Conservation (phyloP, 306 rosid genomes). For the Urtica urens region DNA sequence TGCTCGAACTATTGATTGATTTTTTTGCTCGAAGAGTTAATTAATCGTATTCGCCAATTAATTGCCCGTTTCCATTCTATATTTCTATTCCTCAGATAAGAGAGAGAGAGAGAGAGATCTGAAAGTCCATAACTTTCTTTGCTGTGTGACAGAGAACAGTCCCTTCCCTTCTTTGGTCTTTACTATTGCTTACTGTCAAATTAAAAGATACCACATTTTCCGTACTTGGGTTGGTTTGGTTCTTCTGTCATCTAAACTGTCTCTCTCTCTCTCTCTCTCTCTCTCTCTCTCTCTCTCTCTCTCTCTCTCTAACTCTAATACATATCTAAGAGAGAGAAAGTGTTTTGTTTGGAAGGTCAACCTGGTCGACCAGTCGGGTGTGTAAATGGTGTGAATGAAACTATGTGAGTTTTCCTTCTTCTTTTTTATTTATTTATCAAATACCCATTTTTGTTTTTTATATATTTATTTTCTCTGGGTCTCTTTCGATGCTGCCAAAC, state of each 20-base stretch:
- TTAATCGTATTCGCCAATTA: not conserved
- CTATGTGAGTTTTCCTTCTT: slow-evolving; percentile 11
- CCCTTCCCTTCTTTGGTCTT: slow-evolving; percentile 22
- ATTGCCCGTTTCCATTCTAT: slow-evolving; percentile 15
- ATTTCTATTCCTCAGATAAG: slow-evolving; percentile 48
- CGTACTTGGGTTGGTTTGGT: slow-evolving; percentile 46
- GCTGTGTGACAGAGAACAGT: slow-evolving; percentile 21
- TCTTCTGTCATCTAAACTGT: slow-evolving; percentile 34
- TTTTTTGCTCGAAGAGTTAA: too few relatives aligned
- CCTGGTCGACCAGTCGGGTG: slow-evolving; percentile 10
- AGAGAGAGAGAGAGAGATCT: slow-evolving; percentile 28
- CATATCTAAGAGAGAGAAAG: slow-evolving; percentile 4
- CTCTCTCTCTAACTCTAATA: too few relatives aligned
- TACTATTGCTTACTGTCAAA: slow-evolving; percentile 31
- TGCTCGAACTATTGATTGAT: too few relatives aligned
- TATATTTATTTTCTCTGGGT: slow-evolving; percentile 13
- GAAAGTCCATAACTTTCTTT: slow-evolving; percentile 21
- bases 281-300: too few relatives aligned
- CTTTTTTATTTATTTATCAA: not conserved
- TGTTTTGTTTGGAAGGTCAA: slow-evolving; percentile 21
- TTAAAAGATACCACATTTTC: slow-evolving; percentile 27
- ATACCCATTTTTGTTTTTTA: slow-evolving; percentile 8
- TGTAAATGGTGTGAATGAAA: slow-evolving; percentile 30
- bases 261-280: too few relatives aligned
- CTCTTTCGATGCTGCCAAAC: slow-evolving; percentile 33